These are phyloP conservation scores for Flaveria trinervia DNA, from an alignment of 129 eudicot species.

Conservation along the genomic window DNA sequence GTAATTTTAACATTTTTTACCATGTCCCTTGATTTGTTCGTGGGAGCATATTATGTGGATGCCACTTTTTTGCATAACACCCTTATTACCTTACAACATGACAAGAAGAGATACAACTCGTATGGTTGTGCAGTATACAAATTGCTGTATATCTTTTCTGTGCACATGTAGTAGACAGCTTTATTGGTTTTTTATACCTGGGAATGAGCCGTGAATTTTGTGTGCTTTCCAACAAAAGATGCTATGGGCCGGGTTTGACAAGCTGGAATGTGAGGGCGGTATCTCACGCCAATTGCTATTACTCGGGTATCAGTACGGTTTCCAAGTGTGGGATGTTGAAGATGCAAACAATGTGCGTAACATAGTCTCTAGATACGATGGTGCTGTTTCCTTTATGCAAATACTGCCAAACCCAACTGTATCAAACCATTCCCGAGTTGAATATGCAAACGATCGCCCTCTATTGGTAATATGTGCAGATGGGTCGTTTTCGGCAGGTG, in stretches of 20 bases:
- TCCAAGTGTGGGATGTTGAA: slow-evolving; percentile 97
- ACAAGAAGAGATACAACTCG: not conserved
- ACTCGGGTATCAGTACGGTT: slow-evolving; percentile 80
- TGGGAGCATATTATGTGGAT: not conserved
- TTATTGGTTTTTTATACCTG: not conserved
- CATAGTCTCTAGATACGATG: slow-evolving; percentile 72
- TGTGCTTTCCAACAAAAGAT: slow-evolving; percentile 43
- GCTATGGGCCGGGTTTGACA: slow-evolving; percentile 92
- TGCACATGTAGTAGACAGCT: not conserved
- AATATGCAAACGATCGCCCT: slow-evolving; percentile 63
- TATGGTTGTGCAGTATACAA: not conserved
- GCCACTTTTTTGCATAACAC: not conserved
- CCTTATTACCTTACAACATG: not conserved
- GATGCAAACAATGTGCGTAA: slow-evolving; percentile 70
- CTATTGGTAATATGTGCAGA: slow-evolving; percentile 74
- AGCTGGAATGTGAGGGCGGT: slow-evolving; percentile 64
- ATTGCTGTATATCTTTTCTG: not conserved
- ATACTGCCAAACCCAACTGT: slow-evolving; percentile 58
- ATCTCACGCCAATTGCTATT: slow-evolving; percentile 56
- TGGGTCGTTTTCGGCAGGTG: slow-evolving; percentile 64
- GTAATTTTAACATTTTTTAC: not conserved
- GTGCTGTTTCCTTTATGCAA: slow-evolving; percentile 85
- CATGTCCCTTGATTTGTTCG: not conserved
- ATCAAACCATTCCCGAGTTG: slow-evolving; percentile 46
- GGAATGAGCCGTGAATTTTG: slow-evolving; percentile 1